phyloP scores from a whole-genome alignment of 805 yeast genomes.

The Candida ponderosae region DNA sequence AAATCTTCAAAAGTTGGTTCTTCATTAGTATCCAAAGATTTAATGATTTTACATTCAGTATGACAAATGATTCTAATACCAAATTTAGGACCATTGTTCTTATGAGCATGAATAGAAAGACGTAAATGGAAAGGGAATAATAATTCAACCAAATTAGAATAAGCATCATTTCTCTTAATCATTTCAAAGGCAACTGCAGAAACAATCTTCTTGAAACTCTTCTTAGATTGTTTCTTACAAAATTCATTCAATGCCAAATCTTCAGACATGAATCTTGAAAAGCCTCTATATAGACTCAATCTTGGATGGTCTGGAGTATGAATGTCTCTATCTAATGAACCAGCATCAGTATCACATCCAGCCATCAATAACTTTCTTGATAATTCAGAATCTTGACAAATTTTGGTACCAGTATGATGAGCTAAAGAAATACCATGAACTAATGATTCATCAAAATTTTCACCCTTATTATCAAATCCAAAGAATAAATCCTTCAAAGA shows the following conservation, averaged over 20 bases:
- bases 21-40: slow-evolving; percentile 27
- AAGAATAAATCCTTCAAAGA: slow-evolving; percentile 34
- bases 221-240: slow-evolving; percentile 32
- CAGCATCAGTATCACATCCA: slow-evolving; percentile 47
- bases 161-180: slow-evolving; percentile 60
- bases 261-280: slow-evolving; percentile 51
- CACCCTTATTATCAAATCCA: slow-evolving; percentile 12
- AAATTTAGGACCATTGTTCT: slow-evolving; percentile 51
- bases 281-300: slow-evolving; percentile 46
- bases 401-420: slow-evolving; percentile 32
- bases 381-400: slow-evolving; percentile 27
- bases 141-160: slow-evolving; percentile 53
- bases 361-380: slow-evolving; percentile 35
- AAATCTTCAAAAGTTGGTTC: slow-evolving; percentile 43
- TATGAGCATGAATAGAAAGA: slow-evolving; percentile 55
- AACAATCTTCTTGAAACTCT: slow-evolving; percentile 40
- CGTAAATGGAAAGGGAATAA: slow-evolving; percentile 53
- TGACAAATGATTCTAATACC: slow-evolving; percentile 42
- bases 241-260: slow-evolving; percentile 39
- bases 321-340: slow-evolving; percentile 57
- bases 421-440: slow-evolving; percentile 21
- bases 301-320: slow-evolving; percentile 47
- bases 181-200: slow-evolving; percentile 54
- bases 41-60: slow-evolving; percentile 37
- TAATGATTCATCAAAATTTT: slow-evolving; percentile 21